Evolutionary conservation across 2,329 filamentous ascomycete species (phyloP), one percentile per base, ranked within the genome.

Genomic region (Aspergillus sclerotialis): DNA sequence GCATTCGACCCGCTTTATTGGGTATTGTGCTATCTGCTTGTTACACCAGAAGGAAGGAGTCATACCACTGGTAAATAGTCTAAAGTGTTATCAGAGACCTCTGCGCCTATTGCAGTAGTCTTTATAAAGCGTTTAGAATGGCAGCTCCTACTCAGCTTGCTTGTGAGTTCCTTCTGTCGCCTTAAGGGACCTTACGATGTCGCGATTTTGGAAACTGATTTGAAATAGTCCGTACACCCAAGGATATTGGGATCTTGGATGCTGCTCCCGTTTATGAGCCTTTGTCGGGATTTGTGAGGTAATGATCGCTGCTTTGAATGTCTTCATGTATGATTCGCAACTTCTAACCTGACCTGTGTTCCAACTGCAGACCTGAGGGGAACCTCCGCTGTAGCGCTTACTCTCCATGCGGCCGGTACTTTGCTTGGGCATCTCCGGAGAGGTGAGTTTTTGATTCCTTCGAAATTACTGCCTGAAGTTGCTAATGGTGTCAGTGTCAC

Each of bases 341-440:
- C 8, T 11, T 9, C 29, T 24, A n/a, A 19, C 19, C 15, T 12
- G 16, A 17, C 12, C 8, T 15, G 10, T n/a, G 14, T 25, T 12
- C 7, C 18, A 5, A 7, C 32, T 40, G 62, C 53, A 87, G 83
- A 68, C 89, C 90, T 42, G 85, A 94, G 73, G 90, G 89, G 60
- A 94, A 90, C 69, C 77, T 94, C 57, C 84, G 92, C 64, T 96
- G 88, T 71, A 93, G 84, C 73, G 79, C 80, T 55, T 98, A 98
- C 72, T 96, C 92, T 44, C 84, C 88, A 39, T 94, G 92, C 65
- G 90, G 92, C 61, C 85, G 84, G 59, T 98, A 89, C 72, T 93
- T 95, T 67, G 89, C 88, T 45, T 98, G 86, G 83, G 89, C 90
- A 48, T 85, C 86, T 43, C 83, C 80, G 44, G 87, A 94, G 53